These are phyloP conservation scores for Aspergillus egyptiacus DNA, from an alignment of 495 filamentous ascomycete species.

Conservation along the genomic window DNA sequence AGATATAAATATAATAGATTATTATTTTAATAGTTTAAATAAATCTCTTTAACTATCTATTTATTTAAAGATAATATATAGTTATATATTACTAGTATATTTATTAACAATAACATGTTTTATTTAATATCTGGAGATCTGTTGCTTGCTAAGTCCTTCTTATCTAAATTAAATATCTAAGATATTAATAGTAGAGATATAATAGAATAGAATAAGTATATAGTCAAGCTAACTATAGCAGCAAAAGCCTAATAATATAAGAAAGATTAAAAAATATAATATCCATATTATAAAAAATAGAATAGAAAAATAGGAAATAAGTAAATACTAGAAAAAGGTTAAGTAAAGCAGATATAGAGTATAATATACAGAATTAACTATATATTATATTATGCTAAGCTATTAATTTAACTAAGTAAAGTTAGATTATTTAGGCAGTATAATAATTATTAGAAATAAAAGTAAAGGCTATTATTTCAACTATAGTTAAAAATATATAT, in stretches of 20 bases:
- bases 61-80: constrained; percentile 16
- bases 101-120: background rate
- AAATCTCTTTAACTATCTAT: constrained; percentile 12
- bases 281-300: background rate
- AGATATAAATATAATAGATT: background rate
- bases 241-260: background rate
- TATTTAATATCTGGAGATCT: too few relatives aligned
- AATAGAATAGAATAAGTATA: background rate
- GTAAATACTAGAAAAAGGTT: too few relatives aligned
- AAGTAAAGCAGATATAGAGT: background rate
- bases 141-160: too few relatives aligned
- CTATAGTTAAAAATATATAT: too few relatives aligned
- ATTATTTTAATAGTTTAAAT: constrained; percentile 18
- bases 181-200: background rate
- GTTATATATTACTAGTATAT: background rate
- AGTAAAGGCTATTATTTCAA: too few relatives aligned
- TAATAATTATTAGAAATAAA: background rate
- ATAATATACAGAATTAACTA: background rate
- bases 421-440: background rate
- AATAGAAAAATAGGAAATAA: too few relatives aligned
- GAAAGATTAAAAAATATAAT: background rate
- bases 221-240: background rate
- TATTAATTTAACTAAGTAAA: background rate
- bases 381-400: background rate
- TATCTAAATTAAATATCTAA: too few relatives aligned